Percentiles rank a stretch among this genome's conserved stretches.
These are phyloP conservation scores for Flueggea neowawraea DNA, from an alignment of 441 rosid genomes.

Conservation along the genomic window DNA sequence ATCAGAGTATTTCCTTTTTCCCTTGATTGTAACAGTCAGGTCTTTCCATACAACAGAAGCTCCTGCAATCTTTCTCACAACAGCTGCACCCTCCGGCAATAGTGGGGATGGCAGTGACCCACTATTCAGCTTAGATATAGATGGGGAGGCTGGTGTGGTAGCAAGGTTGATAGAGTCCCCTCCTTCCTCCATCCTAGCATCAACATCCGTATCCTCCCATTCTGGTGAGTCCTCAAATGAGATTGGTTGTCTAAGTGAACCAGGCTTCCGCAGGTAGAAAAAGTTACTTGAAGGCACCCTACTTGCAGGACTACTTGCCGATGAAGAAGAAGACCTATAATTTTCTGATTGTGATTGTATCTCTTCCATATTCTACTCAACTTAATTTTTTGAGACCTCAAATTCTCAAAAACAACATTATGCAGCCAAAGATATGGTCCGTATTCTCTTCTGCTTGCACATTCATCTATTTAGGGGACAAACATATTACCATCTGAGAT, in stretches of 20 bases:
- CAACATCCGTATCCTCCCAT: slow-evolving; percentile 94
- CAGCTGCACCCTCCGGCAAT: slow-evolving; percentile 51
- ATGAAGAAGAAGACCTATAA: slow-evolving; percentile 95
- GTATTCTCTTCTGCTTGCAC: slow-evolving; percentile 5
- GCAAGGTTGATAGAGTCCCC: slow-evolving; percentile 79
- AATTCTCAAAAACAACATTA: slow-evolving; percentile 11
- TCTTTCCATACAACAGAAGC: slow-evolving; percentile 97
- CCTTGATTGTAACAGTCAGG: slow-evolving; percentile 83
- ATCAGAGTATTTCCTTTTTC: slow-evolving; percentile 90
- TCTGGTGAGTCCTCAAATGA: slow-evolving; percentile 99
- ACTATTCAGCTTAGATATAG: slow-evolving; percentile 82
- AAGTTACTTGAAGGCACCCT: slow-evolving; percentile 97
- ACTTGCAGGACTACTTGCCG: slow-evolving; percentile 97
- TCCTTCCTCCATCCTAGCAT: slow-evolving; percentile 75
- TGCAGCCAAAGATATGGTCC: slow-evolving; percentile 8
- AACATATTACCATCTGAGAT: neutral
- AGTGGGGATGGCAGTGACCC: slow-evolving; percentile 88
- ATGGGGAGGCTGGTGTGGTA: slow-evolving; percentile 74
- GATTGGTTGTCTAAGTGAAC: slow-evolving; percentile 88
- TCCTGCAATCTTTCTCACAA: slow-evolving; percentile 78
- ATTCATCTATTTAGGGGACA: neutral
- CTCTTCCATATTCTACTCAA: slow-evolving; percentile 66
- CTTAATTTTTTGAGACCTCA: slow-evolving; percentile 17
- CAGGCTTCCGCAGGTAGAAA: slow-evolving; percentile 93
- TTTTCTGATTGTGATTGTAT: slow-evolving; percentile 96